Conservation (phyloP, 352 stramenopile genomes). For the Phytophthora sojae region DNA sequence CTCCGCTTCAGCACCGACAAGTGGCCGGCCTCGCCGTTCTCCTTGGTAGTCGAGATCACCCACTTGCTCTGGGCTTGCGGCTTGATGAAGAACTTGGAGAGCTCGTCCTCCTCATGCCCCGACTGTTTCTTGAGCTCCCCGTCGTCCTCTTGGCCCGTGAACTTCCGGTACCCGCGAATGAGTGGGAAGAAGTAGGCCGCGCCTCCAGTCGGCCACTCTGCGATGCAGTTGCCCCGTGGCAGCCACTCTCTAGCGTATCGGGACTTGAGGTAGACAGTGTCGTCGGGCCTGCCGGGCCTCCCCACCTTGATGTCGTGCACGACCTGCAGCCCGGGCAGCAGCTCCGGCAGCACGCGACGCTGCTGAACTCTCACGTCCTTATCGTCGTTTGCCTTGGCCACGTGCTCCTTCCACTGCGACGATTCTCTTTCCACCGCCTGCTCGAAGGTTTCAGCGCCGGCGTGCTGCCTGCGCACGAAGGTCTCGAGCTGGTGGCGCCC, state of each 20-base stretch:
- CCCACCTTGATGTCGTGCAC: conserved; percentile 76
- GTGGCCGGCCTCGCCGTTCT: conserved; percentile 83
- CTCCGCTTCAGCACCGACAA: conserved; percentile 73
- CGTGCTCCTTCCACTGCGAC: conserved; percentile 52
- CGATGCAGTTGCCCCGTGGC: conserved; percentile 80
- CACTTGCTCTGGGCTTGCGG: conserved; percentile 49
- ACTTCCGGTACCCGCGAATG: conserved; percentile 81
- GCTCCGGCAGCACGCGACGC: conserved; percentile 44
- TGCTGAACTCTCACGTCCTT: conserved; percentile 53
- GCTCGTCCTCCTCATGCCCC: conserved; percentile 36
- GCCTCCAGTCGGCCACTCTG: conserved; percentile 39
- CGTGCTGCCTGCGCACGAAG: conserved; percentile 55
- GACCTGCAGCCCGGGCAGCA: conserved; percentile 43
- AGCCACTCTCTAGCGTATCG: conserved; percentile 74
- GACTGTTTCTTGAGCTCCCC: conserved; percentile 51
- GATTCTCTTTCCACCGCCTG: conserved; percentile 46
- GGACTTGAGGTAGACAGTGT: conserved; percentile 72
- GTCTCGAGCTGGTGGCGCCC: conserved; percentile 59
- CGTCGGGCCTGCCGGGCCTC: conserved; percentile 66
- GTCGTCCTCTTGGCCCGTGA: conserved; percentile 85
- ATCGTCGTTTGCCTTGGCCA: conserved; percentile 37
- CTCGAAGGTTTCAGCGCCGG: conserved; percentile 41
- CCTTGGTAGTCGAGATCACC: conserved; percentile 81
- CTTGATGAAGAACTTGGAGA: conserved; percentile 86
- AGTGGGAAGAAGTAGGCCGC: conserved; percentile 55